These are phyloP conservation scores for Bipolaris zeicola DNA, from an alignment of 2,329 filamentous ascomycete species.

Conservation along the genomic window DNA sequence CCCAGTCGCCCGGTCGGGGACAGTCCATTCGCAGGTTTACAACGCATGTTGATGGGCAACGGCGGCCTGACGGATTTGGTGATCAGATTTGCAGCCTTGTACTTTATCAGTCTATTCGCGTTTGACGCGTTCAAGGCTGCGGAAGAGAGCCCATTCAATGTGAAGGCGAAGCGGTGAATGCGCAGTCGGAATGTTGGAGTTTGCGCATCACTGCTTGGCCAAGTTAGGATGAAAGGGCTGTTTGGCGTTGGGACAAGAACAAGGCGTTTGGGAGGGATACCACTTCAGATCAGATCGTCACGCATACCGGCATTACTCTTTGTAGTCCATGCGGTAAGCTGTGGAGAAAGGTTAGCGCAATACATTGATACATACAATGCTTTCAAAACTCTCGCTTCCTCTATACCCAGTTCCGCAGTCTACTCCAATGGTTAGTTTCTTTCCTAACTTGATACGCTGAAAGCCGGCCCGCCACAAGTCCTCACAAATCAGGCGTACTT, in stretches of 20 bases:
- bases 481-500: not conserved
- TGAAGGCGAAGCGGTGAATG: slow-evolving; percentile 36
- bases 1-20: slow-evolving; percentile 34
- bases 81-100: slow-evolving; percentile 55
- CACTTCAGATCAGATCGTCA: not conserved
- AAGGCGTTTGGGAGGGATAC: slow-evolving; percentile 10
- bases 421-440: too few relatives aligned
- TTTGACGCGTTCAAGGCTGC: slow-evolving; percentile 53
- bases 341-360: too few relatives aligned
- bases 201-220: not conserved
- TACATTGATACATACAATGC: too few relatives aligned
- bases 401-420: too few relatives aligned
- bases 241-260: slow-evolving; percentile 8
- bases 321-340: too few relatives aligned
- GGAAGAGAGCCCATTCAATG: slow-evolving; percentile 52
- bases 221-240: not conserved
- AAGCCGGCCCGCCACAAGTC: not conserved
- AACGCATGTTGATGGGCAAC: slow-evolving; percentile 36
- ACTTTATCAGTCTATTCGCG: slow-evolving; percentile 53
- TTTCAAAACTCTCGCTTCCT: too few relatives aligned
- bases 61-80: slow-evolving; percentile 48
- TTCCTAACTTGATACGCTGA: too few relatives aligned
- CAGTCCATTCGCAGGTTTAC: slow-evolving; percentile 32
- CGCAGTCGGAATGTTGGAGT: not conserved
- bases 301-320: not conserved